A percentile compares a stretch with the other conserved stretches of the same genome.
Evolutionary conservation across 169 alveolate species (phyloP).

Genomic region (Eimeria sp.): DNA sequence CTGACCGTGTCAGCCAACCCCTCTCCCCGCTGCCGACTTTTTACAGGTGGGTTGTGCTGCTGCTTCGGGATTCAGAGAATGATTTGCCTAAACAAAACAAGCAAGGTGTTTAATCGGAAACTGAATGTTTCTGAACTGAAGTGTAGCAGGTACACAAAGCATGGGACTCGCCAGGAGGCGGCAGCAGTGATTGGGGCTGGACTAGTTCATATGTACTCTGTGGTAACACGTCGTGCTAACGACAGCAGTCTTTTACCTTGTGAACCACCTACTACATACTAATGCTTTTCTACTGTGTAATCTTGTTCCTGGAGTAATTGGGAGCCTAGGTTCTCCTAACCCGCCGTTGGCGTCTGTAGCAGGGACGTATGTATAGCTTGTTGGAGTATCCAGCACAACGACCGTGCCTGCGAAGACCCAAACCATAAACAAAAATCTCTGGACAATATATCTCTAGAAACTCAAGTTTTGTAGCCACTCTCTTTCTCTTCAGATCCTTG

Average conservation of each 20-base stretch:
- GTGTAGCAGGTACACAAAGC: neutral
- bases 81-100: neutral
- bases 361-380: neutral
- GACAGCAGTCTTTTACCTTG: neutral
- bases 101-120: neutral
- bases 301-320: neutral
- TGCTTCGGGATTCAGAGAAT: neutral
- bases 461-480: neutral
- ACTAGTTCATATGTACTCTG: neutral
- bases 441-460: neutral
- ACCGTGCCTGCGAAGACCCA: neutral
- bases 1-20: too few relatives aligned
- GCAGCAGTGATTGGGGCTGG: slow-evolving; percentile 24
- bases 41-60: neutral
- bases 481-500: neutral
- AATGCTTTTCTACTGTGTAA: neutral
- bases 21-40: neutral
- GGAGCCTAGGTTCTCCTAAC: neutral
- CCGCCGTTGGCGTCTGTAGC: neutral
- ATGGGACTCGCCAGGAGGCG: neutral
- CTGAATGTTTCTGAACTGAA: neutral
- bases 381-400: neutral
- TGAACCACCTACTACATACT: neutral
- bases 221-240: neutral
- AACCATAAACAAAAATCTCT: neutral